phyloP scores from a whole-genome alignment of 768 basidiomycete species.

The Tulasnella sp. region DNA sequence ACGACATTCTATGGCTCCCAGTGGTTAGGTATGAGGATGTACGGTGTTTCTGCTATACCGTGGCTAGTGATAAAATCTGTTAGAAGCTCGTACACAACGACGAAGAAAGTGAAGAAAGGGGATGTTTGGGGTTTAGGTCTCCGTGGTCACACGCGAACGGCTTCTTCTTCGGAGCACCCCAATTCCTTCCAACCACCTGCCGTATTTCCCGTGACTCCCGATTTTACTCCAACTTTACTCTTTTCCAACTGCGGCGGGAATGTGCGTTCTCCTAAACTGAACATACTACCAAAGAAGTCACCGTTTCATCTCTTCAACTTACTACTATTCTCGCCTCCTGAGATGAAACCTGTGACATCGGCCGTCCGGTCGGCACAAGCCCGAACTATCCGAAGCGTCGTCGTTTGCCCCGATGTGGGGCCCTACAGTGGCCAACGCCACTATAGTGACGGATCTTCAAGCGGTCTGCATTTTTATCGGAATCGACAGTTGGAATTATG shows the following conservation, averaged over 20 bases:
- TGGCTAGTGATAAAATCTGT: not conserved
- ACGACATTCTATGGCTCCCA: not conserved
- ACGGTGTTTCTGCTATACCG: not conserved
- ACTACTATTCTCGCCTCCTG: not conserved
- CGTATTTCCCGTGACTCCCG: not conserved
- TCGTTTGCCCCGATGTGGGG: not conserved
- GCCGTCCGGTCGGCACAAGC: not conserved
- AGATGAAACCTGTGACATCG: not conserved
- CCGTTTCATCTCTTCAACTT: not conserved
- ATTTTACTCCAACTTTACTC: not conserved
- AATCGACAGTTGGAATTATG: constrained; percentile 78
- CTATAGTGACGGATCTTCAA: not conserved
- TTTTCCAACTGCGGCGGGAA: not conserved
- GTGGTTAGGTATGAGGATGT: not conserved
- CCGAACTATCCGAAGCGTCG: not conserved
- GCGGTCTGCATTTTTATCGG: constrained; percentile 56
- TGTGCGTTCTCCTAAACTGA: not conserved
- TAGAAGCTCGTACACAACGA: not conserved
- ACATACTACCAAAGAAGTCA: not conserved
- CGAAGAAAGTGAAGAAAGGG: not conserved
- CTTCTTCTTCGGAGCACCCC: not conserved
- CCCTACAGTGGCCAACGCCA: not conserved
- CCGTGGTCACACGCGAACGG: not conserved
- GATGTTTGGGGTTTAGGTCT: not conserved
- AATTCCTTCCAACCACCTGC: not conserved